These are phyloP conservation scores for Magnolia officinalis DNA, from an alignment of 164 flowering plant species.

Conservation along the genomic window DNA sequence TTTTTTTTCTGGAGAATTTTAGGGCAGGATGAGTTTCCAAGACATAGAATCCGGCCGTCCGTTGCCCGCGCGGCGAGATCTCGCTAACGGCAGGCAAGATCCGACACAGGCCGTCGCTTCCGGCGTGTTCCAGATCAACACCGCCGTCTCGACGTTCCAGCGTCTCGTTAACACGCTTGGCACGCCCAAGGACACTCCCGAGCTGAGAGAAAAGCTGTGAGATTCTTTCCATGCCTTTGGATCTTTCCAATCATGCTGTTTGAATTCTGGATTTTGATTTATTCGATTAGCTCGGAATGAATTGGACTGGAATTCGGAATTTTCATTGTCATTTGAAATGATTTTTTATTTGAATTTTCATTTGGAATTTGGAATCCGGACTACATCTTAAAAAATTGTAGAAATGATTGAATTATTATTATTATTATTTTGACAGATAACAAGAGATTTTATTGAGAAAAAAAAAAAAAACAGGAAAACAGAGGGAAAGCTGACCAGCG, in stretches of 20 bases:
- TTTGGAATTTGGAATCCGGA: background rate
- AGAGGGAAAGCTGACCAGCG: no score
- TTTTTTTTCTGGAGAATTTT: conserved; percentile 10
- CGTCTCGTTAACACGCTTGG: conserved; percentile 65
- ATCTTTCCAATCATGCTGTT: background rate
- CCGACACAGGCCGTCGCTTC: conserved; percentile 58
- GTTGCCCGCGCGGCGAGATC: conserved; percentile 20
- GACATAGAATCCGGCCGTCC: conserved; percentile 55
- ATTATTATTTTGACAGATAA: no score
- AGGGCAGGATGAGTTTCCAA: conserved; percentile 50
- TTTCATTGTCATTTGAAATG: no score
- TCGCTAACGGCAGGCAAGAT: conserved; percentile 28
- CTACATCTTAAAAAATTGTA: background rate
- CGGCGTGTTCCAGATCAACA: conserved; percentile 58
- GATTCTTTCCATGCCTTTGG: conserved; percentile 9
- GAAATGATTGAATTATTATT: background rate
- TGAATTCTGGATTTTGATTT: conserved; percentile 6
- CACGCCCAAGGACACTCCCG: conserved; percentile 61
- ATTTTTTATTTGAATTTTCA: no score
- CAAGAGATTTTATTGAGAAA: no score
- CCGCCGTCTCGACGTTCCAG: conserved; percentile 53
- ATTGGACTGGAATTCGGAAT: background rate
- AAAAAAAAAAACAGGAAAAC: no score
- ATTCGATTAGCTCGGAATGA: background rate
- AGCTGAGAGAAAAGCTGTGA: conserved; percentile 58